Evolutionary conservation across 345 rosid species (phyloP).

Genomic region (Dipteronia sinensis): DNA sequence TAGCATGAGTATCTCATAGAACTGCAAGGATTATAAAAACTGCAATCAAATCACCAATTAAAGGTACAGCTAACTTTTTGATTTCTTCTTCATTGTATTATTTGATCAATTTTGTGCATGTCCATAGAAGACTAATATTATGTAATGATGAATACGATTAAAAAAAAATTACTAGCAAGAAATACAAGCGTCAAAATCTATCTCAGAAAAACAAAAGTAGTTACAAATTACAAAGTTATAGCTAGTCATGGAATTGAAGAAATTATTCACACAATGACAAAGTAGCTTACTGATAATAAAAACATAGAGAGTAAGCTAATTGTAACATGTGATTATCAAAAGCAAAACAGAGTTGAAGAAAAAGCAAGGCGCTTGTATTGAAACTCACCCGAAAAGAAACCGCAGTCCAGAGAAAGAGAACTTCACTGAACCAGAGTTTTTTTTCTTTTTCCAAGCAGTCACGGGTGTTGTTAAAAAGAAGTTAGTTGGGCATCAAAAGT

Average conservation of each 20-base stretch:
- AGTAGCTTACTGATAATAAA: too few relatives aligned
- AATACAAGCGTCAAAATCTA: too few relatives aligned
- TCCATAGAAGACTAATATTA: neutral
- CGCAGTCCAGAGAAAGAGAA: neutral
- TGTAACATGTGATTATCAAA: neutral
- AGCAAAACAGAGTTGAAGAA: neutral
- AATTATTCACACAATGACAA: too few relatives aligned
- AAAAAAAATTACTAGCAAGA: too few relatives aligned
- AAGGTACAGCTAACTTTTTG: too few relatives aligned
- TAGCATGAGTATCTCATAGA: conserved; percentile 1
- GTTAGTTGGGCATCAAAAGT: neutral
- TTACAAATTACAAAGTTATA: too few relatives aligned
- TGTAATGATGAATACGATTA: too few relatives aligned
- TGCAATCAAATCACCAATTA: neutral
- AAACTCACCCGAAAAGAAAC: neutral
- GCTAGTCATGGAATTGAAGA: too few relatives aligned
- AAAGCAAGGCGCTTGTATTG: neutral
- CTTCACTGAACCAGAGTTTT: neutral
- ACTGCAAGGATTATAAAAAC: neutral
- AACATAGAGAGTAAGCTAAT: neutral
- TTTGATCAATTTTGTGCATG: neutral
- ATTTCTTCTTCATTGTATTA: neutral
- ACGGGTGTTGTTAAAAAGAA: too few relatives aligned
- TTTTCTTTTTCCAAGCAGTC: too few relatives aligned
- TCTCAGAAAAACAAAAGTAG: too few relatives aligned